A percentile compares a stretch with the other conserved stretches of the same genome.
Conservation (phyloP, 495 filamentous ascomycete species). For the Neurospora sp. region DNA sequence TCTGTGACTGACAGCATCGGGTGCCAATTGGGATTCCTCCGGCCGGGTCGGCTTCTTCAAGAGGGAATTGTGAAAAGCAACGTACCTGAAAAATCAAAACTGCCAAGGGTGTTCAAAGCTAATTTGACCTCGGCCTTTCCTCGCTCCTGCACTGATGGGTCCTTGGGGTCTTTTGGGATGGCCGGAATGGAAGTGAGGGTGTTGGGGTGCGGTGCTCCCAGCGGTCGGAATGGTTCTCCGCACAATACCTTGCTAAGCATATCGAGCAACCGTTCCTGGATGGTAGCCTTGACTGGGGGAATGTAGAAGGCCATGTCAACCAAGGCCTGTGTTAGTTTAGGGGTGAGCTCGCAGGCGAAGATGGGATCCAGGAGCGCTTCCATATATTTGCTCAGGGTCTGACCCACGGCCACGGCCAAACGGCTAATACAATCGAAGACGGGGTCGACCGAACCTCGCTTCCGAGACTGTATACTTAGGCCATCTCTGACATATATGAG, state of each 20-base stretch:
- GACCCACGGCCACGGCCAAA: slow-evolving; percentile 86
- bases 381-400: slow-evolving; percentile 96
- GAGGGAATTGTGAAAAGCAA: not conserved
- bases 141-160: slow-evolving; percentile 58
- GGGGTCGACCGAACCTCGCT: slow-evolving; percentile 71
- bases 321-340: slow-evolving; percentile 84
- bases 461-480: slow-evolving; percentile 64
- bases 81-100: slow-evolving; percentile 80
- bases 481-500: slow-evolving; percentile 86
- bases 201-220: slow-evolving; percentile 67
- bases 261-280: slow-evolving; percentile 88
- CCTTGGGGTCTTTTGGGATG: slow-evolving; percentile 76
- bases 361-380: slow-evolving; percentile 91
- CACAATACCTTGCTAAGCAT: slow-evolving; percentile 91
- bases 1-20: not conserved
- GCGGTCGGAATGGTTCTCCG: slow-evolving; percentile 78
- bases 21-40: not conserved
- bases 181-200: slow-evolving; percentile 62
- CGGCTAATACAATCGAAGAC: slow-evolving; percentile 98
- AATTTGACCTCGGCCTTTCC: slow-evolving; percentile 83
- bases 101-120: slow-evolving; percentile 84
- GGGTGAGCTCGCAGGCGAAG: slow-evolving; percentile 88
- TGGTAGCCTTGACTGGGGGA: slow-evolving; percentile 80
- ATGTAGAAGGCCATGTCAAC: slow-evolving; percentile 99
- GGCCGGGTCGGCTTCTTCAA: not conserved